phyloP scores from a whole-genome alignment of 225 moss, liverwort and hornwort species.

The Polytrichum formosum region DNA sequence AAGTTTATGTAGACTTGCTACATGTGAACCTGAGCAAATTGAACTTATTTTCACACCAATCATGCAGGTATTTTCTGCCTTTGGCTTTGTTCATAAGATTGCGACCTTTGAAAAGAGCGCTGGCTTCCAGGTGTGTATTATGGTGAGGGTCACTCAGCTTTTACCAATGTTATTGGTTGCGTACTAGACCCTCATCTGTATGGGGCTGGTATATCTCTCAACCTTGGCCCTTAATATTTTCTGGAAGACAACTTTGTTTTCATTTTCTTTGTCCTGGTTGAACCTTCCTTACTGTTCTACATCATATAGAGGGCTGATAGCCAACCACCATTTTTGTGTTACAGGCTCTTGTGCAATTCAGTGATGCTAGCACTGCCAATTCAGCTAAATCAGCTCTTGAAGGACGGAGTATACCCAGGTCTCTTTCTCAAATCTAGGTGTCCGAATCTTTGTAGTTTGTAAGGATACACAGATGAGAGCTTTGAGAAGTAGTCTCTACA shows the following conservation, averaged over 20 bases:
- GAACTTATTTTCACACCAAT: constrained; percentile 31
- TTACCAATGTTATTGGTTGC: constrained; percentile 77
- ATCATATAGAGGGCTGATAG: constrained; percentile 5
- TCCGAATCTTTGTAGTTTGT: too few relatives aligned
- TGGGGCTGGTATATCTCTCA: constrained; percentile 40
- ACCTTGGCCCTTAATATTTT: constrained; percentile 23
- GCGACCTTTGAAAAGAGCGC: constrained; percentile 99
- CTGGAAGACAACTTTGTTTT: constrained; percentile 12
- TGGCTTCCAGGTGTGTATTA: constrained; percentile 99
- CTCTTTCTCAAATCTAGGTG: neutral
- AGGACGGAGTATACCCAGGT: constrained; percentile 98
- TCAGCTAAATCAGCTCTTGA: constrained; percentile 94
- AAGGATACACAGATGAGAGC: too few relatives aligned
- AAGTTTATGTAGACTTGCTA: too few relatives aligned
- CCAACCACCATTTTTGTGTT: constrained; percentile 9
- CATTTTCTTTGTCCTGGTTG: neutral
- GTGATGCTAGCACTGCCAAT: constrained; percentile 92
- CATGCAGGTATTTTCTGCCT: constrained; percentile 99
- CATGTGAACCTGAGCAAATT: constrained; percentile 20
- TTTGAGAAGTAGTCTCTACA: too few relatives aligned
- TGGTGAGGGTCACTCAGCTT: constrained; percentile 93
- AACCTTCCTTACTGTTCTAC: neutral
- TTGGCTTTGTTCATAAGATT: constrained; percentile 99
- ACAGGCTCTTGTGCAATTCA: constrained; percentile 97
- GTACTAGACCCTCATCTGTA: constrained; percentile 39